A percentile compares a stretch with the other conserved stretches of the same genome.
These are phyloP conservation scores for Colletotrichum liriopes DNA, from an alignment of 2,329 filamentous ascomycete species.

Conservation along the genomic window DNA sequence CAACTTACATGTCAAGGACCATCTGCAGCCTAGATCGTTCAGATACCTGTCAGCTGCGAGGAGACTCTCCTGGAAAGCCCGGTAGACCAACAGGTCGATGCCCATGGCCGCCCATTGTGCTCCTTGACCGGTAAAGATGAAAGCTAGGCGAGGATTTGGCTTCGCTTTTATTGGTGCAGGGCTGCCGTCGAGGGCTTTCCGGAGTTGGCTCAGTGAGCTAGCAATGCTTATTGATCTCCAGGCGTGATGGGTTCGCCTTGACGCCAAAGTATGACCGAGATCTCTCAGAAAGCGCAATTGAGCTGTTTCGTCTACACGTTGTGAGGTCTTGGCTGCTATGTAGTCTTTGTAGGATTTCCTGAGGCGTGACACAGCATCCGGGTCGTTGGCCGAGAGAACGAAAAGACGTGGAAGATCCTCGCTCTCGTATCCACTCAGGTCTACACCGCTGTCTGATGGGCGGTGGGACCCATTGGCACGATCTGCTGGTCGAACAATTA, in stretches of 20 bases:
- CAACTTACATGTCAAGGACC: slow-evolving; percentile 33
- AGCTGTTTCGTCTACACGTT: slow-evolving; percentile 13
- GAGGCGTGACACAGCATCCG: slow-evolving; percentile 56
- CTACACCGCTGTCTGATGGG: slow-evolving; percentile 31
- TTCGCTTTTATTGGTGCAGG: slow-evolving; percentile 1
- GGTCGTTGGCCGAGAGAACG: slow-evolving; percentile 59
- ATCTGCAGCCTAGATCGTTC: slow-evolving; percentile 51
- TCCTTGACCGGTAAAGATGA: slow-evolving; percentile 50
- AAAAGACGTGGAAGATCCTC: slow-evolving; percentile 54
- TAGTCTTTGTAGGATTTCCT: slow-evolving; percentile 50
- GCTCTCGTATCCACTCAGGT: slow-evolving; percentile 6
- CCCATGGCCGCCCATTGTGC: slow-evolving; percentile 48
- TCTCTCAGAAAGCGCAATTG: slow-evolving; percentile 44
- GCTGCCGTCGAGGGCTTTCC: slow-evolving; percentile 10
- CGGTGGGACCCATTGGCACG: slow-evolving; percentile 3
- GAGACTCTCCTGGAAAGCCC: slow-evolving; percentile 56
- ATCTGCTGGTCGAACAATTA: neutral
- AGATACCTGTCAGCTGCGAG: slow-evolving; percentile 53
- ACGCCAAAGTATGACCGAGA: slow-evolving; percentile 62
- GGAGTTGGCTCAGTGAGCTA: slow-evolving; percentile 2
- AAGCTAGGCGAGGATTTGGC: slow-evolving; percentile 33
- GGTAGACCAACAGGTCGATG: slow-evolving; percentile 45
- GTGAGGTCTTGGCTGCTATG: slow-evolving; percentile 5
- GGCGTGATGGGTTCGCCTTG: slow-evolving; percentile 25
- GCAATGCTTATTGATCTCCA: slow-evolving; percentile 33